A percentile compares a stretch with the other conserved stretches of the same genome.
phyloP scores from a whole-genome alignment of 192 early-diverging fungal genomes.

The Coemansia sp. region DNA sequence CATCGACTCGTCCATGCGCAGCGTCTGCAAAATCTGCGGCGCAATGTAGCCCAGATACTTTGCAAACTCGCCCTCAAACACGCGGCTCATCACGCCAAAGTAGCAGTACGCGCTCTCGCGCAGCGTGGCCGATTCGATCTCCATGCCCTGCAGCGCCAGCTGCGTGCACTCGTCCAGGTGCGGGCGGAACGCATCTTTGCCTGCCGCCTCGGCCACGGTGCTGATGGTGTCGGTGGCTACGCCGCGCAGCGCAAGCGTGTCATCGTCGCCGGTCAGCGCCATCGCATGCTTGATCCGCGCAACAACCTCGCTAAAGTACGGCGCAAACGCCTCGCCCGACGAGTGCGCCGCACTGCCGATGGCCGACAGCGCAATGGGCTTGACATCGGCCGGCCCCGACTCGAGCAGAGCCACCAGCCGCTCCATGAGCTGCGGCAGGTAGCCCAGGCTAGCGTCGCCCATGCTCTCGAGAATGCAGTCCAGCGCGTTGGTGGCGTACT shows the following conservation, averaged over 20 bases:
- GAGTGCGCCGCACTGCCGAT: constrained; percentile 92
- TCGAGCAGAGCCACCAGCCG: constrained; percentile 76
- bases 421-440: constrained; percentile 80
- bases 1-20: constrained; percentile 67
- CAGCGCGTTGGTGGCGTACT: constrained; percentile 78
- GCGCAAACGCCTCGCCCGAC: constrained; percentile 60
- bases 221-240: constrained; percentile 83
- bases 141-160: constrained; percentile 75
- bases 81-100: constrained; percentile 78
- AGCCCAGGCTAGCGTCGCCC: constrained; percentile 74
- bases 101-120: constrained; percentile 86
- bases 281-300: constrained; percentile 69
- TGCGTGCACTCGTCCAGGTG: constrained; percentile 72
- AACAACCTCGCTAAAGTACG: constrained; percentile 77
- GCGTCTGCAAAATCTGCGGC: constrained; percentile 78
- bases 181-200: constrained; percentile 76
- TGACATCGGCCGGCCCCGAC: constrained; percentile 63
- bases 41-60: constrained; percentile 72
- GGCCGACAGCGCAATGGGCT: constrained; percentile 76
- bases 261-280: constrained; percentile 69
- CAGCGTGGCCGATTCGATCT: constrained; percentile 68
- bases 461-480: constrained; percentile 89
- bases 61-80: constrained; percentile 81
- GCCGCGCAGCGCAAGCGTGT: constrained; percentile 69
- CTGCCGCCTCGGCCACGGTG: constrained; percentile 84